These are phyloP conservation scores for Talaromyces piceae DNA, from an alignment of 2,329 filamentous ascomycete species.

Conservation along the genomic window DNA sequence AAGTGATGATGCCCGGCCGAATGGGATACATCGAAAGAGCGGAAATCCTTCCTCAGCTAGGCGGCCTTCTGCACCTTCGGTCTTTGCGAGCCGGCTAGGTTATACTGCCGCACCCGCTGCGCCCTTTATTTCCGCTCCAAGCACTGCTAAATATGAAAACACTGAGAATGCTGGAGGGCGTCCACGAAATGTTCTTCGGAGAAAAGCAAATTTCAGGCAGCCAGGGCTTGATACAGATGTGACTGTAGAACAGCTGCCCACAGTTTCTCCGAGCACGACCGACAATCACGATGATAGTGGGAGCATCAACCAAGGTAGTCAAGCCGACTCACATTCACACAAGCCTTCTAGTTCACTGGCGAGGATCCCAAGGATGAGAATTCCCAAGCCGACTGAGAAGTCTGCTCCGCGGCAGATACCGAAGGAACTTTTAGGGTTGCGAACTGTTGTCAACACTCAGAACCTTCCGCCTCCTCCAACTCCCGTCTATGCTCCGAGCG, in stretches of 20 bases:
- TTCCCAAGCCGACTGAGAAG: conserved; percentile 13
- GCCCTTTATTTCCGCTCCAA: not conserved
- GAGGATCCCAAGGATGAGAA: conserved; percentile 14
- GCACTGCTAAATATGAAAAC: conserved; percentile 14
- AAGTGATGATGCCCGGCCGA: conserved; percentile 20
- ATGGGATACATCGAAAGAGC: conserved; percentile 23
- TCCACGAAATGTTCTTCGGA: conserved; percentile 34
- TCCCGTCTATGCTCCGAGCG: conserved; percentile 31
- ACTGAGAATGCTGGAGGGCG: conserved; percentile 18
- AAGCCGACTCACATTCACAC: conserved; percentile 3
- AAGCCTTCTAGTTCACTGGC: conserved; percentile 10
- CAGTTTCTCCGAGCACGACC: not conserved
- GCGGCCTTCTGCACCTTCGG: conserved; percentile 9
- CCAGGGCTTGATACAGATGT: conserved; percentile 23
- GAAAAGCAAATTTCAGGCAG: conserved; percentile 27
- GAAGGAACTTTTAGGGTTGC: conserved; percentile 32
- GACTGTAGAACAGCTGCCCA: not conserved
- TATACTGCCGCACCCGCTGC: not conserved
- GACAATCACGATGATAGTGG: conserved; percentile 10
- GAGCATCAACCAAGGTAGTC: not conserved
- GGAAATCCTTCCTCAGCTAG: conserved; percentile 15
- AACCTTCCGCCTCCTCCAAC: conserved; percentile 32
- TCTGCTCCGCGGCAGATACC: conserved; percentile 20
- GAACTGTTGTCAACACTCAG: conserved; percentile 27
- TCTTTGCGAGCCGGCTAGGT: not conserved